phyloP scores from a whole-genome alignment of 805 yeast genomes.

The Schizosaccharomyces lindneri region DNA sequence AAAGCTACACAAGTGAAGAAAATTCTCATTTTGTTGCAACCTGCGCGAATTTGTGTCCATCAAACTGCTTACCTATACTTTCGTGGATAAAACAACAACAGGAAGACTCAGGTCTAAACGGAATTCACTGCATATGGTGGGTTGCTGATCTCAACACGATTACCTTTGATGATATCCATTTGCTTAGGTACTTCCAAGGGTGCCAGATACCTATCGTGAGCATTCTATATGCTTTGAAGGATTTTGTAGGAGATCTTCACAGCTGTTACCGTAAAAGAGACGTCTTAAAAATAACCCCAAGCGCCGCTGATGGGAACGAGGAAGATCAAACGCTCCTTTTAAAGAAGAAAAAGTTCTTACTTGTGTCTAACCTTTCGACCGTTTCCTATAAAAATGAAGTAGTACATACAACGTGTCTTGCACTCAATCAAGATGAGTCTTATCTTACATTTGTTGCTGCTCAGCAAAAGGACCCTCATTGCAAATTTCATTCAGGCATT shows the following conservation, averaged over 20 bases:
- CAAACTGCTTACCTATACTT: too few relatives aligned
- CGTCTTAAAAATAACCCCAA: neutral
- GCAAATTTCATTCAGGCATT: neutral
- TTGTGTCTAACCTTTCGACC: neutral
- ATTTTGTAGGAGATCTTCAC: neutral
- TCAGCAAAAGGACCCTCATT: neutral
- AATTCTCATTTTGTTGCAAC: neutral
- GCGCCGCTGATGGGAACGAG: too few relatives aligned
- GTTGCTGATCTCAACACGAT: neutral
- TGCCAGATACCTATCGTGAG: neutral
- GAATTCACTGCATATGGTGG: neutral
- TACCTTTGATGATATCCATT: neutral
- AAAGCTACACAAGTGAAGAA: neutral
- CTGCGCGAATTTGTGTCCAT: too few relatives aligned
- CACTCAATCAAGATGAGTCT: neutral
- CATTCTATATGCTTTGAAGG: neutral
- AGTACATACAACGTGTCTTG: neutral
- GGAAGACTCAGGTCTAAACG: too few relatives aligned
- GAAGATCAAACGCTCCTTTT: too few relatives aligned
- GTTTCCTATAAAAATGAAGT: neutral
- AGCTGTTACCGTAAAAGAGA: neutral
- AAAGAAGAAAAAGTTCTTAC: neutral
- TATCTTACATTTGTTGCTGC: neutral
- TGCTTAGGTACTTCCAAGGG: neutral
- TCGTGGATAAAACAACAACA: too few relatives aligned